A percentile compares a stretch with the other conserved stretches of the same genome.
These are phyloP conservation scores for Xenoacremonium recifei DNA, from an alignment of 2,329 filamentous ascomycete species.

Conservation along the genomic window DNA sequence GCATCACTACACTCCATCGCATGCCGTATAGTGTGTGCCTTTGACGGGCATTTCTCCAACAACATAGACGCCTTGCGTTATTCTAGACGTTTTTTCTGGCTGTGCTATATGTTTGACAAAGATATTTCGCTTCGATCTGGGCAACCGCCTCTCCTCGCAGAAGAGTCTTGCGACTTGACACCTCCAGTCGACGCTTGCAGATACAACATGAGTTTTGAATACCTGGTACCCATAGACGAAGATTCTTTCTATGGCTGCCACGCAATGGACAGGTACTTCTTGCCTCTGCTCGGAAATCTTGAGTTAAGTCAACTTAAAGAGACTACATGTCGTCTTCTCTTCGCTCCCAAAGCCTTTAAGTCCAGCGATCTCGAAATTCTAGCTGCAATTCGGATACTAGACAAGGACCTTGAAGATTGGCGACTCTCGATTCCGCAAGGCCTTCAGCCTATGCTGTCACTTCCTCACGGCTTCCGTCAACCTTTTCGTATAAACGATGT, in stretches of 20 bases:
- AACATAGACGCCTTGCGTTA: background rate
- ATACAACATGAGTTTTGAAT: too few relatives aligned
- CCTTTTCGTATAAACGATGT: slow-evolving; percentile 29
- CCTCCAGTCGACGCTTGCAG: slow-evolving; percentile 30
- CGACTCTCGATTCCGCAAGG: slow-evolving; percentile 20
- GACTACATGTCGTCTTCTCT: slow-evolving; percentile 17
- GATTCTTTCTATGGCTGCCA: too few relatives aligned
- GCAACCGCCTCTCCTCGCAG: slow-evolving; percentile 26
- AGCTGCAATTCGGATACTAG: slow-evolving; percentile 24
- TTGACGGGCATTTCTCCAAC: slow-evolving; percentile 8
- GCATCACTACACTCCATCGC: slow-evolving; percentile 7
- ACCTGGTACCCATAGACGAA: too few relatives aligned
- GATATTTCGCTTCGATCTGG: slow-evolving; percentile 22
- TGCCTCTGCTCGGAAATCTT: slow-evolving; percentile 7
- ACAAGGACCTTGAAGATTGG: slow-evolving; percentile 33
- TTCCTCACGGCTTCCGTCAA: slow-evolving; percentile 17
- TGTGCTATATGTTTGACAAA: slow-evolving; percentile 28
- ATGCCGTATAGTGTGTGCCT: slow-evolving; percentile 6
- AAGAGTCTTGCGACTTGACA: slow-evolving; percentile 51
- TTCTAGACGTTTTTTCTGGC: slow-evolving; percentile 21
- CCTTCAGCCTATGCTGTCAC: slow-evolving; percentile 36
- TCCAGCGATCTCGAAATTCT: slow-evolving; percentile 23
- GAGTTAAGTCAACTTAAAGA: slow-evolving; percentile 18
- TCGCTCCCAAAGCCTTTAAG: slow-evolving; percentile 16
- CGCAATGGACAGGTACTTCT: too few relatives aligned